Evolutionary conservation across 305 asterid genomes (phyloP).

Genomic region (Petunia hybrid): DNA sequence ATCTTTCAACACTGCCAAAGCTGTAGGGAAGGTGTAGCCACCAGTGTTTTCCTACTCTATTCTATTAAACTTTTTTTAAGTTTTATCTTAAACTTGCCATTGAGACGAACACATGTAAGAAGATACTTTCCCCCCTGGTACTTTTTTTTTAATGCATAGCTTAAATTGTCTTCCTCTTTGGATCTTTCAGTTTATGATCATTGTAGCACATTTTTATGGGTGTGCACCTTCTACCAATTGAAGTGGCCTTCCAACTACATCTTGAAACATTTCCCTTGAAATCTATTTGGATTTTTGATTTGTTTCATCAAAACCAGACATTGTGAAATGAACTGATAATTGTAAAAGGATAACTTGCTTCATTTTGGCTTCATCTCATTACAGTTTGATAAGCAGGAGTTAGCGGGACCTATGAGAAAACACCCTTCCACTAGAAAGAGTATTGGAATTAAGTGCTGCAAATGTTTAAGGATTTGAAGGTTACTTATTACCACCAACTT

Average conservation of each 20-base stretch:
- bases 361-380: slow-evolving; percentile 13
- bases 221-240: not conserved
- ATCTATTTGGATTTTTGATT: not conserved
- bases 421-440: not conserved
- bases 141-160: not conserved
- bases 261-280: slow-evolving; percentile 10
- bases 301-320: slow-evolving; percentile 4
- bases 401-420: not conserved
- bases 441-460: not conserved
- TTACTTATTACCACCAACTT: slow-evolving; percentile 9
- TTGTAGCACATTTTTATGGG: not conserved
- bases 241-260: not conserved
- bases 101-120: not conserved
- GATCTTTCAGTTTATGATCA: slow-evolving; percentile 13
- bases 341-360: not conserved
- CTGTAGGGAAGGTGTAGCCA: not conserved
- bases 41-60: not conserved
- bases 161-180: not conserved
- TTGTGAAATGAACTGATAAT: slow-evolving; percentile 17
- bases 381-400: not conserved
- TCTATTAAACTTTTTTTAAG: not conserved
- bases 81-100: slow-evolving; percentile 9
- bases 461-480: not conserved
- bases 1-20: not conserved
- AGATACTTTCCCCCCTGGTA: slow-evolving; percentile 10